These are phyloP conservation scores for Nitzschia putrida DNA, from an alignment of 108 stramenopile genomes.

Conservation along the genomic window DNA sequence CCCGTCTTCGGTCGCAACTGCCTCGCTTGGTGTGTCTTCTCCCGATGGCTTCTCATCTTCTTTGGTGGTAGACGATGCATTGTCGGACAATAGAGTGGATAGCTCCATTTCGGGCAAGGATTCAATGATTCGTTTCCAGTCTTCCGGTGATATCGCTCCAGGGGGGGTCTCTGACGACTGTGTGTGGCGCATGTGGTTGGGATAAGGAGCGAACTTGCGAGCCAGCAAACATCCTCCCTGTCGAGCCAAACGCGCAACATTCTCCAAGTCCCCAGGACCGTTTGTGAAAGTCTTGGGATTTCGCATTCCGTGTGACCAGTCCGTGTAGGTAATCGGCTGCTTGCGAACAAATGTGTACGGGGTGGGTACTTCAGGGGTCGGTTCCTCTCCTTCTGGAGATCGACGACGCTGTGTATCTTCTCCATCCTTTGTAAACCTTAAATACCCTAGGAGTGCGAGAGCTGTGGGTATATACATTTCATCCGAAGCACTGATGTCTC, in stretches of 20 bases:
- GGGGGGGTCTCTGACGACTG: not conserved
- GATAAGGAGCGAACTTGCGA: conserved; percentile 65
- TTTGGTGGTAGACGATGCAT: not conserved
- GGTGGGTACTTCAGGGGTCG: conserved; percentile 1
- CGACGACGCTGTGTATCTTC: conserved; percentile 33
- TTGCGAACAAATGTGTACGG: conserved; percentile 35
- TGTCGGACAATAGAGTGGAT: not conserved
- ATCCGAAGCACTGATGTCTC: conserved; percentile 74
- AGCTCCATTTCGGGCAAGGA: too few relatives aligned
- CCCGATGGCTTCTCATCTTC: not conserved
- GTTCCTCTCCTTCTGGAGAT: not conserved
- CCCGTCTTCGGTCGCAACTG: not conserved
- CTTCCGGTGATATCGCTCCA: conserved; percentile 33
- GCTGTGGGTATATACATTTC: conserved; percentile 87
- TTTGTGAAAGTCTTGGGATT: conserved; percentile 75
- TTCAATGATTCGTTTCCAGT: conserved; percentile 37
- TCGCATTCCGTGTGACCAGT: conserved; percentile 76
- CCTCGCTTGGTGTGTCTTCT: not conserved
- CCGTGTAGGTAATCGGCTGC: conserved; percentile 75
- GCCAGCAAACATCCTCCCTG: conserved; percentile 79
- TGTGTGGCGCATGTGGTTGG: not conserved
- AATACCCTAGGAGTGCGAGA: conserved; percentile 60
- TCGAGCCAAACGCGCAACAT: conserved; percentile 61
- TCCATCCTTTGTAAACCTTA: conserved; percentile 30
- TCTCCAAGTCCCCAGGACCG: conserved; percentile 50